phyloP scores from a whole-genome alignment of 1,284 basidiomycete species.

The Polyporus tsugae region DNA sequence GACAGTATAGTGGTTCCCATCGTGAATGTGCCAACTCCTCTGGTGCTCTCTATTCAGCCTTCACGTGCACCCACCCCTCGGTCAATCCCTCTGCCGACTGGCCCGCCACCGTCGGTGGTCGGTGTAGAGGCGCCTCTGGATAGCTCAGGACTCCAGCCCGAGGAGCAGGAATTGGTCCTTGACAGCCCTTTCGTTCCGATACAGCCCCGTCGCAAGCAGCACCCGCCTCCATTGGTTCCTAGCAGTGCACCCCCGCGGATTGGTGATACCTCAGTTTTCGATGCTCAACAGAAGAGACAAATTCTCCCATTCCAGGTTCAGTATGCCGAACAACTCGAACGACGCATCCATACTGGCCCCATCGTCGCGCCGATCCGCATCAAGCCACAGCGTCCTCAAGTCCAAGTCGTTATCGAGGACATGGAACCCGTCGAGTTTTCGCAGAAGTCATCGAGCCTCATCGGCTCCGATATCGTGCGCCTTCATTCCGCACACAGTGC shows the following conservation, averaged over 20 bases:
- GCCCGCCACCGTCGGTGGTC: neutral
- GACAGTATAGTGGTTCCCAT: neutral
- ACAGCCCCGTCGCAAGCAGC: neutral
- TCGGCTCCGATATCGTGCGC: conserved; percentile 46
- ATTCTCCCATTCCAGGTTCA: conserved; percentile 38
- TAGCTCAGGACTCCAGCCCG: neutral
- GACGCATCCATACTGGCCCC: conserved; percentile 30
- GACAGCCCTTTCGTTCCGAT: conserved; percentile 11
- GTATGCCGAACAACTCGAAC: conserved; percentile 29
- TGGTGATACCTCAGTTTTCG: conserved; percentile 27
- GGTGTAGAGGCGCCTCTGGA: neutral
- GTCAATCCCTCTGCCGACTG: conserved; percentile 4
- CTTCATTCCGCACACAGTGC: conserved; percentile 16
- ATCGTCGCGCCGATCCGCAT: conserved; percentile 25
- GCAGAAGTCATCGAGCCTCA: conserved; percentile 30
- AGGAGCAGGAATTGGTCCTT: conserved; percentile 10
- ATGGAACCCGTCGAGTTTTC: conserved; percentile 14
- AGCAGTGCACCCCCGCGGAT: conserved; percentile 29
- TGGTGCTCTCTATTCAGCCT: neutral
- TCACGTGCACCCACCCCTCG: conserved; percentile 3
- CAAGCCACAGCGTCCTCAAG: conserved; percentile 29
- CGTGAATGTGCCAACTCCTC: neutral
- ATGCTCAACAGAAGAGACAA: conserved; percentile 22
- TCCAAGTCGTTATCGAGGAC: conserved; percentile 33
- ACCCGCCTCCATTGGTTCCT: conserved; percentile 6